Base-by-base conservation (phyloP, 805 yeast genomes). In the fission yeast (Schizosaccharomyces pombe) region DNA sequence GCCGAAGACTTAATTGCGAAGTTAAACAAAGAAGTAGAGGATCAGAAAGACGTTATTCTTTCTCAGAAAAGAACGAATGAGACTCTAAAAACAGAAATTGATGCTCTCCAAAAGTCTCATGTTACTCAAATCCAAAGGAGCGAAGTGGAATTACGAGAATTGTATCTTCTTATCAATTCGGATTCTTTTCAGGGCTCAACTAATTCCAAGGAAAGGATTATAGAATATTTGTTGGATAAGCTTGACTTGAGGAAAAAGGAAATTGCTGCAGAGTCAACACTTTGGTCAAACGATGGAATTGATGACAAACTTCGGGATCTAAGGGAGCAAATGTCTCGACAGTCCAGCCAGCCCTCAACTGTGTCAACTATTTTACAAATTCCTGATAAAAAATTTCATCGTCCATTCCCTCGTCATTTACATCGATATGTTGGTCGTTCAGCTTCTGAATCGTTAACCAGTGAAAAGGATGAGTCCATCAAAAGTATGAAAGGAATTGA, bases 1-100 rank as follows among this genome's bases (percentile, higher is more conserved):
- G 79, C 93, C 1, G 82, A 82, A 57, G 86, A 85, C 29, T 68
- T 80, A 61, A 72, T 83, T 51, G 72, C 79, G 47, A 72, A 74
- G 53, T 66, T 87, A 37, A 70, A 75, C 29, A 72, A 72, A 55
- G 84, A 84, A 57, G 63, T 82, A 26, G 71, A 72, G 49, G 86
- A 84, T 60, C 79, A 78, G 57, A 80, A 76, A 56, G 68, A 72
- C 19, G 72, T 82, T 24, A 63, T 85, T 52, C 66, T 71, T 22
- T 70, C 78, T 32, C 77, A 82, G 49, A 71, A 86, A 55, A 72
- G 82, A 52, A 70, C 78, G 39, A 77, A 80, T 49, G 77, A 76
- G 24, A 79, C 76, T 32, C 68, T 84, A 52, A 73, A 76, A 12
- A 65, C 66, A 11, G 85, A 81, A 58, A 66, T 82, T 31, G 79